Evolutionary conservation across 2,329 filamentous ascomycete genomes (phyloP).

Genomic region (Bertia moriformis): DNA sequence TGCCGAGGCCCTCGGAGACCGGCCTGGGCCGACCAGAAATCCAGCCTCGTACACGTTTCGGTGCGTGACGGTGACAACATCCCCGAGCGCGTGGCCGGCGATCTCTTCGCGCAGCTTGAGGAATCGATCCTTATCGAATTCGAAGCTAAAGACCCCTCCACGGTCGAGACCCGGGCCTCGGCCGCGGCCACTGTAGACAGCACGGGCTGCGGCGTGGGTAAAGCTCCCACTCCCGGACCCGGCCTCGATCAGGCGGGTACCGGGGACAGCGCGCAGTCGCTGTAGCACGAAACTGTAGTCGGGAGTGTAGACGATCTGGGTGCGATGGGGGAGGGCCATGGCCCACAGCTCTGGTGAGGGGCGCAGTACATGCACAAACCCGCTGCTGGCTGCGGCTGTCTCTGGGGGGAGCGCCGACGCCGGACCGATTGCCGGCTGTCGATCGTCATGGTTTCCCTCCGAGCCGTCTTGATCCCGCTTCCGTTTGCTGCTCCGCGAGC

Average conservation of each 20-base stretch:
- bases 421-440: constrained; percentile 3
- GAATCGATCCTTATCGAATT: constrained; percentile 63
- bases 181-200: constrained; percentile 61
- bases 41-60: constrained; percentile 67
- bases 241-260: constrained; percentile 62
- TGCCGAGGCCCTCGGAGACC: constrained; percentile 52
- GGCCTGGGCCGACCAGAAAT: constrained; percentile 46
- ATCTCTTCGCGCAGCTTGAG: constrained; percentile 58
- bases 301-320: constrained; percentile 75
- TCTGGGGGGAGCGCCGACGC: constrained; percentile 5
- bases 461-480: constrained; percentile 24
- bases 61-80: constrained; percentile 58
- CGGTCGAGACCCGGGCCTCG: constrained; percentile 23
- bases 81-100: constrained; percentile 47
- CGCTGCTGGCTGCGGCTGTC: constrained; percentile 36
- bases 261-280: constrained; percentile 59
- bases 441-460: too few species aligned
- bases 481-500: constrained; percentile 65
- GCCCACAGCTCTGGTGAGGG: constrained; percentile 78
- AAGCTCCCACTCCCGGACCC: constrained; percentile 74
- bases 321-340: constrained; percentile 63
- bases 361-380: constrained; percentile 65
- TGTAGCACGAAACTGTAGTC: constrained; percentile 78
- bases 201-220: constrained; percentile 63
- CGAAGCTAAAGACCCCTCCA: constrained; percentile 69